Base-by-base conservation (phyloP, 176 grass and related monocot genomes). In the Themeda triandra region DNA sequence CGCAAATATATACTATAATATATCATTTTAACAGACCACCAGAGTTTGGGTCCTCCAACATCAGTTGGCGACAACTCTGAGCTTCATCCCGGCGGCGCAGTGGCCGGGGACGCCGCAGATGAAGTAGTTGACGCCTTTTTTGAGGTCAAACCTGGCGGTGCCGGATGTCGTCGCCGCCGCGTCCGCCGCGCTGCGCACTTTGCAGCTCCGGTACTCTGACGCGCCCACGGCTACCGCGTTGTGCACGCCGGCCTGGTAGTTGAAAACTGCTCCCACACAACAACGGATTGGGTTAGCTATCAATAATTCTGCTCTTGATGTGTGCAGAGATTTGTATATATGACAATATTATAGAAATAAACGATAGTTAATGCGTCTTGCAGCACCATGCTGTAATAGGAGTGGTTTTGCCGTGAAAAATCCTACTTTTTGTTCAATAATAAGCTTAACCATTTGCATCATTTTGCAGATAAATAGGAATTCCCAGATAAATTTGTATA, bases 21-120 rank as follows among this genome's bases (percentile, higher is more conserved):
- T n/a, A n/a, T 12, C 10, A 44, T 44, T 44, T 44, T 44, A 44
- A 44, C 1, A 12, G 44, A 3, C 44, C 44, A 1, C 4, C 4
- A 13, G 5, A 13, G 17, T 3, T 1, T 5, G 25, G 60, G 27
- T 30, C 63, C 28, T 14, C 11, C n/a, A n/a, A n/a, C 10, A 19
- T 92, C 88, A 95, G 58, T 91, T 88, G 71, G 90, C 88, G 3
- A 92, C 46, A 10, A 91, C 88, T 37, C 87, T 83, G 67, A 95
- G 80, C 71, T 91, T 95, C 93, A 95, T 95, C 24, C 93, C 90
- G 23, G 93, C 90, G 3, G 63, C 73, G 58, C 93, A 92, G 80
- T 95, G 93, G 23, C 88, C 86, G 7, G 93, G 85, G 25, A 95
- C 75, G 66, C 90, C 89, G 69, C 93, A 95, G 44, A 95, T 90